Percentiles rank a stretch among this genome's conserved stretches.
Evolutionary conservation across 352 stramenopile species (phyloP).

Genomic region (Elongisporangium prolatum): DNA sequence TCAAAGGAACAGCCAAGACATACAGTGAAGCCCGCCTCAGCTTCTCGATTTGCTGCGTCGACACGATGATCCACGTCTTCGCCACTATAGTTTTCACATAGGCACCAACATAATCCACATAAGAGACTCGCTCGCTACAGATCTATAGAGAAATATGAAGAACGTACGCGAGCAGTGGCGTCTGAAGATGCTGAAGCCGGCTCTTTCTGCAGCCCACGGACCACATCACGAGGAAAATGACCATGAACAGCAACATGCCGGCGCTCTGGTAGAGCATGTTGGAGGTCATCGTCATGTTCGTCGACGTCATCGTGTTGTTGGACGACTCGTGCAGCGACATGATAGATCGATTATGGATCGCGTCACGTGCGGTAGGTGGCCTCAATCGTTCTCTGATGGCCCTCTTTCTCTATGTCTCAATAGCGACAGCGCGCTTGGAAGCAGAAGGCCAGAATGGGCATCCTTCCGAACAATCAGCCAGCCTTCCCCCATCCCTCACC

Average conservation of each 20-base stretch:
- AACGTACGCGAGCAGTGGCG: slow-evolving; percentile 42
- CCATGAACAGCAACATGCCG: slow-evolving; percentile 44
- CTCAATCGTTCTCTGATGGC: background rate
- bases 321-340: slow-evolving; percentile 2
- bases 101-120: background rate
- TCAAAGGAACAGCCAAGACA: slow-evolving; percentile 62
- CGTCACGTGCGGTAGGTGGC: background rate
- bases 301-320: background rate
- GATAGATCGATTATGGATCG: slow-evolving; percentile 14
- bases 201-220: slow-evolving; percentile 39
- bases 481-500: background rate
- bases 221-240: slow-evolving; percentile 53
- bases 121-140: slow-evolving; percentile 1
- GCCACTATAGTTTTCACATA: slow-evolving; percentile 10
- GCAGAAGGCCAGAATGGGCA: slow-evolving; percentile 10
- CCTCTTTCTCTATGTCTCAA: background rate
- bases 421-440: background rate
- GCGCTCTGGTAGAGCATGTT: slow-evolving; percentile 57
- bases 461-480: slow-evolving; percentile 2
- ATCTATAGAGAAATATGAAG: background rate
- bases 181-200: slow-evolving; percentile 36
- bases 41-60: slow-evolving; percentile 55
- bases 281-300: slow-evolving; percentile 13
- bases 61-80: slow-evolving; percentile 59
- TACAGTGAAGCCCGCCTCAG: slow-evolving; percentile 37